These are phyloP conservation scores for Phlebiopsis flavidoalba DNA, from an alignment of 768 basidiomycete genomes.

Conservation along the genomic window DNA sequence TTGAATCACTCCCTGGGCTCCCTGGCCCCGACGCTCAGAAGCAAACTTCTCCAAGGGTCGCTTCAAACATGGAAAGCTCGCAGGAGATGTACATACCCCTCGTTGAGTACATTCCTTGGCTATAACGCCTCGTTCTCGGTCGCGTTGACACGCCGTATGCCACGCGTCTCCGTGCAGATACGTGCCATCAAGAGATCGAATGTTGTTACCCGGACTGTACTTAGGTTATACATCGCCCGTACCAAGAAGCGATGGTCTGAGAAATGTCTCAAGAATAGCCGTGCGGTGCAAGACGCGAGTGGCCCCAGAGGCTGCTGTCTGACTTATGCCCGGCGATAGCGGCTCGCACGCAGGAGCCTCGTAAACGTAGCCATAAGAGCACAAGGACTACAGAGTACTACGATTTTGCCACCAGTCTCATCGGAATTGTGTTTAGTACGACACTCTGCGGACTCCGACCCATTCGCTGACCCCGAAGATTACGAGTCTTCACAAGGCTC, in stretches of 20 bases:
- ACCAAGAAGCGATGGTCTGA: not conserved
- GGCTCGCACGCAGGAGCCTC: not conserved
- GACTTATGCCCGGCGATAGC: not conserved
- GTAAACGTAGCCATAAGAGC: not conserved
- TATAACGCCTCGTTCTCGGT: not conserved
- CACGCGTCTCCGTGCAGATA: not conserved
- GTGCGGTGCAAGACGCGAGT: too few species aligned
- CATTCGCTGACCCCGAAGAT: not conserved
- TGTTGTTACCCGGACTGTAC: not conserved
- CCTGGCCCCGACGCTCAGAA: not conserved
- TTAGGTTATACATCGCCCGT: not conserved
- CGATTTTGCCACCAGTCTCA: not conserved
- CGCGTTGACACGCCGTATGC: not conserved
- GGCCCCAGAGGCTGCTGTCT: not conserved
- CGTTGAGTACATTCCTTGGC: not conserved
- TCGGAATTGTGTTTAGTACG: not conserved
- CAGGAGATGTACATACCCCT: not conserved
- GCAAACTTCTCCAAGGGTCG: not conserved
- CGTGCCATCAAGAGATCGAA: not conserved
- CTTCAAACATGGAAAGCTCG: not conserved
- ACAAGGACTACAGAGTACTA: not conserved
- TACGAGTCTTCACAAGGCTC: not conserved
- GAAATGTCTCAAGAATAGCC: not conserved
- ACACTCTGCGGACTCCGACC: not conserved
- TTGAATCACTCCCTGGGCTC: too few species aligned